Evolutionary conservation across 345 rosid genomes (phyloP).

Genomic region (Eucalyptus rudis): DNA sequence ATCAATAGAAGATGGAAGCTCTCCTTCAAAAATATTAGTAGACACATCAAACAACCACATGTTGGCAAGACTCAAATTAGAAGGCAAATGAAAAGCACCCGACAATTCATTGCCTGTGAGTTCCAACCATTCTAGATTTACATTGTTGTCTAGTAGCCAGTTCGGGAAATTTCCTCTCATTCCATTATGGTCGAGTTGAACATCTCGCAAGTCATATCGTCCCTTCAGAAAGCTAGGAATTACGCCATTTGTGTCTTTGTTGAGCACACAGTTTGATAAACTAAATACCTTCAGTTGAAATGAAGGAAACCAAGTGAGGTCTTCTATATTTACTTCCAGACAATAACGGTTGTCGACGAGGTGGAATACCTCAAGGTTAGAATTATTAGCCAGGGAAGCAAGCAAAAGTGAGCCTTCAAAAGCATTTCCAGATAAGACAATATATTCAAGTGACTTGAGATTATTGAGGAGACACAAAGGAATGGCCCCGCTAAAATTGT

Average conservation of each 20-base stretch:
- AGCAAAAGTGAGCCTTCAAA: neutral
- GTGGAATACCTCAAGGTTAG: neutral
- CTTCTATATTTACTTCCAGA: neutral
- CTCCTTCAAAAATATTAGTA: neutral
- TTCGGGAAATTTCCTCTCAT: neutral
- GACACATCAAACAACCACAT: neutral
- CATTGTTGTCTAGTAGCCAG: neutral
- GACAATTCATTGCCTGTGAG: neutral
- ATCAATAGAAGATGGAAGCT: neutral
- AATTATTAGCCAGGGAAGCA: neutral
- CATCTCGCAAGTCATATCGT: neutral
- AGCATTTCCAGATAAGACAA: neutral
- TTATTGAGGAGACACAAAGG: neutral
- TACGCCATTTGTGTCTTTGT: neutral
- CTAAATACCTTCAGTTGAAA: neutral
- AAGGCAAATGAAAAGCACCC: neutral
- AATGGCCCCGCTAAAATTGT: neutral
- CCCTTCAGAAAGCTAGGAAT: neutral
- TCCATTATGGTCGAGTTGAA: neutral
- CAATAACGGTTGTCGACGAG: accelerated
- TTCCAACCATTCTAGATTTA: too few relatives aligned
- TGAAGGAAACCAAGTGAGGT: neutral
- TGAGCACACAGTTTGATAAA: neutral
- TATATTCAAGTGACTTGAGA: neutral
- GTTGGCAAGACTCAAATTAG: neutral